phyloP scores from a whole-genome alignment of 2,329 filamentous ascomycete genomes.

The Xylaria hypoxylon region DNA sequence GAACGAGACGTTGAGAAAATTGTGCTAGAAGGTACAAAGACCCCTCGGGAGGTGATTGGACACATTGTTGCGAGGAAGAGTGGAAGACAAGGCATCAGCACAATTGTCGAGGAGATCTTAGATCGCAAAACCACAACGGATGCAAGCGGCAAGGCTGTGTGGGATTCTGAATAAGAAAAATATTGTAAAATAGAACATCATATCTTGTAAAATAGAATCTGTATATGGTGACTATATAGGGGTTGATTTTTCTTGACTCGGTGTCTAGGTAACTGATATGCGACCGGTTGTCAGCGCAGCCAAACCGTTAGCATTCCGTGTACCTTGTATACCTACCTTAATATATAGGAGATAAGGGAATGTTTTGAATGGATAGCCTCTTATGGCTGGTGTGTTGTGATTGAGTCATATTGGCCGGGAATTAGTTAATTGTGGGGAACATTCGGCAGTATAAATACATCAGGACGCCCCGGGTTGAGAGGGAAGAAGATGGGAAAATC shows the following conservation, averaged over 20 bases:
- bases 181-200: conserved; percentile 19
- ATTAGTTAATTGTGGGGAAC: conserved; percentile 30
- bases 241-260: not conserved
- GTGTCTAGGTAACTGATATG: not conserved
- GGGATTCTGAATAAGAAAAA: conserved; percentile 46
- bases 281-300: not conserved
- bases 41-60: conserved; percentile 69
- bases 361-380: conserved; percentile 12
- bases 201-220: conserved; percentile 39
- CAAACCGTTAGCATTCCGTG: not conserved
- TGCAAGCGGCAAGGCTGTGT: conserved; percentile 57
- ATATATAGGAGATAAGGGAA: conserved; percentile 19
- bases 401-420: conserved; percentile 34
- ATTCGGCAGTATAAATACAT: conserved; percentile 46
- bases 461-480: conserved; percentile 39
- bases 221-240: conserved; percentile 2
- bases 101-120: conserved; percentile 77
- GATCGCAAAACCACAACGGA: conserved; percentile 68
- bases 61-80: conserved; percentile 70
- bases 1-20: conserved; percentile 70
- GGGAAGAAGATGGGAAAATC: conserved; percentile 25
- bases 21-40: conserved; percentile 56
- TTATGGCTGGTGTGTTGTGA: conserved; percentile 19
- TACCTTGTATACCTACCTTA: not conserved
- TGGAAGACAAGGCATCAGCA: conserved; percentile 75